phyloP scores from a whole-genome alignment of 1,284 basidiomycete species.

The Boletellus deceptivus region DNA sequence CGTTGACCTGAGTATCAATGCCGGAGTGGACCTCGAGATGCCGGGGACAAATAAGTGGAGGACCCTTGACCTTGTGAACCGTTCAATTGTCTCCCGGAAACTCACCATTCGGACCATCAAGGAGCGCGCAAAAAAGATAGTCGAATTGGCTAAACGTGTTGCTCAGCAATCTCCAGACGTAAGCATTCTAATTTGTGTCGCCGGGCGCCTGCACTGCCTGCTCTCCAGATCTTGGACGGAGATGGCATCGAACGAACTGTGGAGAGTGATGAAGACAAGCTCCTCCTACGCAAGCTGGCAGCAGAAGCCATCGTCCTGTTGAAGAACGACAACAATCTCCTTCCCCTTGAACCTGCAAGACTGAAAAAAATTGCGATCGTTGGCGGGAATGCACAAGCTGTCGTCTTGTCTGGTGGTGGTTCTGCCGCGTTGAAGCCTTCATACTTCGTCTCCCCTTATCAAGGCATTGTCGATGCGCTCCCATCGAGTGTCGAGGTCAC shows the following conservation, averaged over 20 bases:
- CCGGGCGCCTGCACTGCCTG: background rate
- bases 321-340: conserved; percentile 61
- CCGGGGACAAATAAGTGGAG: conserved; percentile 72
- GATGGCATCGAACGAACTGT: conserved; percentile 62
- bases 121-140: conserved; percentile 62
- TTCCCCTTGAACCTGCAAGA: conserved; percentile 55
- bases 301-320: conserved; percentile 69
- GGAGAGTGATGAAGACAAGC: conserved; percentile 58
- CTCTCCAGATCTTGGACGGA: conserved; percentile 57
- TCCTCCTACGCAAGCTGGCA: conserved; percentile 62
- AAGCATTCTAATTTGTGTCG: conserved; percentile 1
- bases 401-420: conserved; percentile 72
- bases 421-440: conserved; percentile 71
- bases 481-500: conserved; percentile 48
- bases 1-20: conserved; percentile 64
- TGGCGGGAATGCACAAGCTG: conserved; percentile 71
- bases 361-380: conserved; percentile 72
- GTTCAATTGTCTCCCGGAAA: conserved; percentile 63
- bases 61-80: conserved; percentile 59
- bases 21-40: conserved; percentile 81
- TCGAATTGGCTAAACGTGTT: conserved; percentile 64
- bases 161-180: conserved; percentile 63
- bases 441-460: conserved; percentile 69
- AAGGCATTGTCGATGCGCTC: conserved; percentile 58
- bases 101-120: conserved; percentile 64